These are phyloP conservation scores for Aspergillus diversus DNA, from an alignment of 495 filamentous ascomycete species.

Conservation along the genomic window DNA sequence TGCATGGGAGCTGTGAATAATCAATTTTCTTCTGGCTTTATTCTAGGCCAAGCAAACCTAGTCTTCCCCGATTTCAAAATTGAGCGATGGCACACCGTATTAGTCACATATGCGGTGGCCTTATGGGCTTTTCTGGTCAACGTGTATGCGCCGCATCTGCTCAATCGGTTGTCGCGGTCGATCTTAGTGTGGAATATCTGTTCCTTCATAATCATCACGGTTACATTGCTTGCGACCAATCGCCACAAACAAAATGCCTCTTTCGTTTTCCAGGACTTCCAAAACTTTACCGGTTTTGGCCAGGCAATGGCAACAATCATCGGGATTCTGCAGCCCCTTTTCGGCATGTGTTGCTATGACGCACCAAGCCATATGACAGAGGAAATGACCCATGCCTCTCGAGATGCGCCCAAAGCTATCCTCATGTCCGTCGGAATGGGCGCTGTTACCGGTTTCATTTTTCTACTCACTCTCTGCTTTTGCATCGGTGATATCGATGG, in stretches of 20 bases:
- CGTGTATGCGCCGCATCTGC: conserved; percentile 46
- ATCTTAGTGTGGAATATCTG: conserved; percentile 56
- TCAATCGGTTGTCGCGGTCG: conserved; percentile 50
- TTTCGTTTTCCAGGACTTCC: conserved; percentile 58
- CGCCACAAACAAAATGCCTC: conserved; percentile 51
- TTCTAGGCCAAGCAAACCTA: conserved; percentile 54
- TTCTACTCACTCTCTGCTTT: conserved; percentile 53
- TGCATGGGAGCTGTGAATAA: conserved; percentile 59
- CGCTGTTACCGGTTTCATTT: conserved; percentile 50
- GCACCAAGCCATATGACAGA: conserved; percentile 43
- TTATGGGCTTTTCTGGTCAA: conserved; percentile 43
- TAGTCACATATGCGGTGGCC: conserved; percentile 49
- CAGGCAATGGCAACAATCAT: conserved; percentile 50
- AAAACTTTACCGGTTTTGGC: conserved; percentile 55
- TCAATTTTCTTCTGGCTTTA: conserved; percentile 54
- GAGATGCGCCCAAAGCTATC: conserved; percentile 29
- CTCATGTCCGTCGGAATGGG: conserved; percentile 26
- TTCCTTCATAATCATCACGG: conserved; percentile 51
- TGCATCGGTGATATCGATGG: conserved; percentile 52
- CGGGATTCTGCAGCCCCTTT: conserved; percentile 54
- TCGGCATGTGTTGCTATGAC: conserved; percentile 57
- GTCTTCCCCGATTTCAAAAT: conserved; percentile 50
- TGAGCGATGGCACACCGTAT: conserved; percentile 56
- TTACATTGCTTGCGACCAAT: conserved; percentile 52
- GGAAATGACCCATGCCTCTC: conserved; percentile 29